Evolutionary conservation across 352 stramenopile genomes (phyloP), one percentile per base, ranked within the genome.

Genomic region (Stephanocyclus meneghinianus): DNA sequence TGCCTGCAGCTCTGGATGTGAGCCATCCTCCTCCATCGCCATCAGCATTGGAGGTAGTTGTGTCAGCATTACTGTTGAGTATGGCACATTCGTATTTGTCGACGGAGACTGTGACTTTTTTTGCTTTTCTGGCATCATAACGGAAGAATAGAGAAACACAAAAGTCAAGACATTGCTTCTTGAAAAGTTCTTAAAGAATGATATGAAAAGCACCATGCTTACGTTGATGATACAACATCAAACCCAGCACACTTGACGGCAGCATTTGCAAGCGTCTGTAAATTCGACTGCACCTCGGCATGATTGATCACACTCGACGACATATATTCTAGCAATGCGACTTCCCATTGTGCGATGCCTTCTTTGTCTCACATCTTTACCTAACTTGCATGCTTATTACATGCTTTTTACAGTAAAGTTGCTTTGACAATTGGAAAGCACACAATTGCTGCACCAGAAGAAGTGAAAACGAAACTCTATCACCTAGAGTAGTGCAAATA

Each of bases 291-390:
- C 26, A 89, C 57, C 2, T 63, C 71, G 16, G 83, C 48, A 84
- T 90, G 83, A 78, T 90, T 86, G 13, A 91, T 56, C 2, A 92
- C 87, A 32, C 81, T 86, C 40, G 80, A 77, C n/a, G 76, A 82
- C 21, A 79, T 87, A 26, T 76, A 73, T 81, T 92, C 87, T 47
- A 80, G 75, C 21, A 90, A 62, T 16, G 80, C 78, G 42, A 61
- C 69, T 44, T 85, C 78, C 84, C 84, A 92, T 56, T 65, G 59
- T n/a, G n/a, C n/a, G n/a, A n/a, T n/a, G n/a, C n/a, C n/a, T n/a
- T n/a, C n/a, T n/a, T n/a, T n/a, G n/a, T n/a, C n/a, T n/a, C 21
- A 26, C 21, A 26, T 26, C 21, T 26, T 26, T 26, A 1, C 21
- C 21, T 26, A 26, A 26, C 21, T 26, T 26, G 21, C 21, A 26